phyloP scores from a whole-genome alignment of 2,329 filamentous ascomycete genomes.

The Ceratocystis cubensis region DNA sequence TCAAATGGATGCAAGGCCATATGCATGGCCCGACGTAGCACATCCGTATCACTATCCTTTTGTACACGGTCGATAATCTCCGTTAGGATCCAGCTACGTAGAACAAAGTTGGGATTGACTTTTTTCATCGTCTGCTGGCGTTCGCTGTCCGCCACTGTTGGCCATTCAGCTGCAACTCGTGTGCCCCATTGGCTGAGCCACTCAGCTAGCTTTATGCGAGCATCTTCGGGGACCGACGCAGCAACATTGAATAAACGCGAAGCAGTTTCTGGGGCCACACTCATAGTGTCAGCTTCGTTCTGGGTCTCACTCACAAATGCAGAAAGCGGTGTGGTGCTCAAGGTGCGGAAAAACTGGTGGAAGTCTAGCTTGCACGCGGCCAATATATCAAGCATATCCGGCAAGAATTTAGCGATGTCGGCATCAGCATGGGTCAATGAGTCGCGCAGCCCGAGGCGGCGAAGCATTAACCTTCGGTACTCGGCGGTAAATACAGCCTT shows the following conservation, averaged over 20 bases:
- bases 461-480: constrained; percentile 75
- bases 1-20: constrained; percentile 77
- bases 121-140: constrained; percentile 63
- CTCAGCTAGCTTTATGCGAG: constrained; percentile 51
- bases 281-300: constrained; percentile 22
- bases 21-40: constrained; percentile 65
- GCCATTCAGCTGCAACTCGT: constrained; percentile 66
- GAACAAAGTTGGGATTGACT: constrained; percentile 87
- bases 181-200: constrained; percentile 75
- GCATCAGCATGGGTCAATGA: constrained; percentile 55
- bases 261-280: constrained; percentile 49
- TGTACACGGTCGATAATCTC: constrained; percentile 86
- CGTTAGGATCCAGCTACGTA: constrained; percentile 82
- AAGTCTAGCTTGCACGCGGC: constrained; percentile 80
- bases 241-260: constrained; percentile 36
- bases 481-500: constrained; percentile 76
- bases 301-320: constrained; percentile 35
- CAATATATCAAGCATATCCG: constrained; percentile 60
- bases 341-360: constrained; percentile 78
- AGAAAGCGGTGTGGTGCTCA: constrained; percentile 50
- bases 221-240: constrained; percentile 56
- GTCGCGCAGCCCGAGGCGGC: constrained; percentile 58
- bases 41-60: constrained; percentile 65
- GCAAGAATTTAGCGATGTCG: constrained; percentile 70
- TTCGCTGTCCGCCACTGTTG: constrained; percentile 42